Conservation (phyloP, 805 yeast genomes). For the Yarrowia keelungensis region DNA sequence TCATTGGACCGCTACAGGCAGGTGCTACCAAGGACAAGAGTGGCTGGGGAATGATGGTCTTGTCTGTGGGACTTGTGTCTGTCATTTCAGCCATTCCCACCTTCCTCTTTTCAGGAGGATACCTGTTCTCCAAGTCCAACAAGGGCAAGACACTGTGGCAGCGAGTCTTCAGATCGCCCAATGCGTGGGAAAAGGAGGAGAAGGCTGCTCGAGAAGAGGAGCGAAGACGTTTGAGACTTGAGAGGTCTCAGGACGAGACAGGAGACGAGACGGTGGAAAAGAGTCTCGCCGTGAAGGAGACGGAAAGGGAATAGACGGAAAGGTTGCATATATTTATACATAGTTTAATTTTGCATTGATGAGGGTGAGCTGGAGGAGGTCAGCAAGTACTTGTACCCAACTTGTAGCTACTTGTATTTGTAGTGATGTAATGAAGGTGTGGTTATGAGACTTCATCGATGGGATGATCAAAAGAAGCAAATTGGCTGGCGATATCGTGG, state of each 20-base stretch:
- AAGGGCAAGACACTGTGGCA: constrained; percentile 13
- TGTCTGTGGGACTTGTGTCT: constrained; percentile 44
- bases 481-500: too few relatives aligned
- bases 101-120: constrained; percentile 47
- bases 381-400: too few relatives aligned
- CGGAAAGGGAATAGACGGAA: background rate
- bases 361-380: too few relatives aligned
- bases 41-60: constrained; percentile 46
- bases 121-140: constrained; percentile 30
- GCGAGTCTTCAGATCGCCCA: constrained; percentile 16
- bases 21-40: constrained; percentile 44
- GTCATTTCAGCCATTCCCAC: constrained; percentile 44
- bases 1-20: constrained; percentile 50
- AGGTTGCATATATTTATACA: constrained; percentile 1
- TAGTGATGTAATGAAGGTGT: too few relatives aligned
- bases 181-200: constrained; percentile 21
- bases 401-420: too few relatives aligned
- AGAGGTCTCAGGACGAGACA: background rate
- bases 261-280: background rate
- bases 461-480: too few relatives aligned
- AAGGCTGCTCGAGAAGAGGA: constrained; percentile 15
- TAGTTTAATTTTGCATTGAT: background rate
- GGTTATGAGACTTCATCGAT: too few relatives aligned
- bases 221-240: background rate
- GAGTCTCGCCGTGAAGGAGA: background rate